A percentile compares a stretch with the other conserved stretches of the same genome.
phyloP scores from a whole-genome alignment of 1,284 basidiomycete species.

The Papiliotrema fonsecae region DNA sequence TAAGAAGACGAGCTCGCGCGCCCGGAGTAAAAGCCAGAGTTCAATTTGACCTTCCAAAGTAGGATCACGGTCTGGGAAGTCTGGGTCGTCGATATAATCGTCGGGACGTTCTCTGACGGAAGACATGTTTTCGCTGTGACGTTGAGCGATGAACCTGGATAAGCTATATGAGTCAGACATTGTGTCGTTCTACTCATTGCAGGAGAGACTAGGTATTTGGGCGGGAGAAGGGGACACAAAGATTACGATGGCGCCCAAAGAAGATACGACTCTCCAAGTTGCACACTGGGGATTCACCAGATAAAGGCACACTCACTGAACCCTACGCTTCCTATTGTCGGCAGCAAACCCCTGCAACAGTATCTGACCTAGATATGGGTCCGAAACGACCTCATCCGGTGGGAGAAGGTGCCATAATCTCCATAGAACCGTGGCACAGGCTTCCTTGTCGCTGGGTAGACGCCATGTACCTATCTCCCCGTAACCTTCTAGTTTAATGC shows the following conservation, averaged over 20 bases:
- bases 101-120: no score
- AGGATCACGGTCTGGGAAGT: no score
- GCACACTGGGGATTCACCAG: not conserved
- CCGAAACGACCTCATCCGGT: no score
- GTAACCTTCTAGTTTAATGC: not conserved
- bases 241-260: no score
- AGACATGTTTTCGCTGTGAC: no score
- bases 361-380: not conserved
- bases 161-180: no score
- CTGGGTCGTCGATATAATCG: no score
- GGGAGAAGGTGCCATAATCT: not conserved
- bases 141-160: no score
- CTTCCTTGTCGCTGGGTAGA: not conserved
- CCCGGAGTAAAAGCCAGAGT: not conserved
- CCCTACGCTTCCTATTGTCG: not conserved
- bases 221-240: no score
- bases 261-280: not conserved
- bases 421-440: not conserved
- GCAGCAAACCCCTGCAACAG: not conserved
- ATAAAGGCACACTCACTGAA: not conserved
- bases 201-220: no score
- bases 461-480: not conserved
- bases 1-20: not conserved
- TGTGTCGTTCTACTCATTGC: no score
- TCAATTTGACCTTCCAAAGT: no score